phyloP scores from a whole-genome alignment of 2,329 filamentous ascomycete species.

The Gremmenia infestans region DNA sequence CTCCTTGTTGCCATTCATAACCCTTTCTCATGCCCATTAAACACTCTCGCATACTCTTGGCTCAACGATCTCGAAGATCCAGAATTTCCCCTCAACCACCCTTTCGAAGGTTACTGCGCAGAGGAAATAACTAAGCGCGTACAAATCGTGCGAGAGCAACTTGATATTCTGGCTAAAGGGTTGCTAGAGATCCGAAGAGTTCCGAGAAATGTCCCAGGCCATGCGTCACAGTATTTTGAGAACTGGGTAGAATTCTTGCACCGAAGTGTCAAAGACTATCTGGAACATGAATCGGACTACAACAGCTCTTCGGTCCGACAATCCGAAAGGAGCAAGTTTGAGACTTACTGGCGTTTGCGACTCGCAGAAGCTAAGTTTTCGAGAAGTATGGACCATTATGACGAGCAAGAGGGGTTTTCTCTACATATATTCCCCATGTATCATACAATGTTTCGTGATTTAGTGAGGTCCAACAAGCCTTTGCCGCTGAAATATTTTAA shows the following conservation, averaged over 20 bases:
- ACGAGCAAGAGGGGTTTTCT: background rate
- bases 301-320: background rate
- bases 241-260: background rate
- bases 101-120: background rate
- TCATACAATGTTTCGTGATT: background rate
- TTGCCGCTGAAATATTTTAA: no score
- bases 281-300: background rate
- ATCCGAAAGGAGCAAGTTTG: background rate
- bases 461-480: no score
- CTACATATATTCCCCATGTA: background rate
- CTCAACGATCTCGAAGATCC: background rate
- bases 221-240: background rate
- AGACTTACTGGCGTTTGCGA: background rate
- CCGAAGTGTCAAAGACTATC: background rate
- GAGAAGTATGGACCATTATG: background rate
- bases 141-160: background rate
- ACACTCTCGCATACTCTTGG: background rate
- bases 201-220: accelerated
- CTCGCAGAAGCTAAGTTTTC: background rate
- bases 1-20: background rate
- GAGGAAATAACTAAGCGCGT: background rate
- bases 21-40: background rate
- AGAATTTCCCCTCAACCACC: background rate
- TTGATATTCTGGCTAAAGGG: background rate
- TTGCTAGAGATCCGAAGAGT: background rate